Conservation (phyloP, 2,329 filamentous ascomycete species). For the Fusarium papillatum region DNA sequence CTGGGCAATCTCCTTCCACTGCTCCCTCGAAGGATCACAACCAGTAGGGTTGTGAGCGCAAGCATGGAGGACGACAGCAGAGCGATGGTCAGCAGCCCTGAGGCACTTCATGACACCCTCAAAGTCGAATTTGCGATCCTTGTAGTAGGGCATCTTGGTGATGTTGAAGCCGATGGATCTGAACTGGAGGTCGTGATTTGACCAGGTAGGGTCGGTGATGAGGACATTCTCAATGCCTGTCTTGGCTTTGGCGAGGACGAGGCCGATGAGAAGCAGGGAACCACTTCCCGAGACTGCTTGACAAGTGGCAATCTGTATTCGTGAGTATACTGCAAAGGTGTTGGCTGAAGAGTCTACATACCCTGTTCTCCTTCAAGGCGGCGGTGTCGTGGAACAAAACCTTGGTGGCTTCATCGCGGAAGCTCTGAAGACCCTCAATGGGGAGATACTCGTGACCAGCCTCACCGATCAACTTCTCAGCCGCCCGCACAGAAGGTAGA, state of each 20-base stretch:
- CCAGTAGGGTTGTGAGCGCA: conserved; percentile 60
- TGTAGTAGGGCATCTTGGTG: conserved; percentile 52
- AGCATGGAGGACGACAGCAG: conserved; percentile 53
- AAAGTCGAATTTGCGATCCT: conserved; percentile 48
- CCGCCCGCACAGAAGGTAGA: conserved; percentile 51
- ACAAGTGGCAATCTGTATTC: conserved; percentile 47
- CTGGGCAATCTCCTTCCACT: conserved; percentile 41
- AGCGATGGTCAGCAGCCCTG: conserved; percentile 39
- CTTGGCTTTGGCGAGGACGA: conserved; percentile 46
- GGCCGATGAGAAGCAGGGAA: conserved; percentile 51
- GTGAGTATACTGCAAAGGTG: neutral
- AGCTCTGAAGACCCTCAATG: conserved; percentile 49
- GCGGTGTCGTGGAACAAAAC: conserved; percentile 47
- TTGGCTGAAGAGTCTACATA: conserved; percentile 26
- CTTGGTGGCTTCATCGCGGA: conserved; percentile 48
- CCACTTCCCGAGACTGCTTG: conserved; percentile 58
- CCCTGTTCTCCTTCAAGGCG: conserved; percentile 44
- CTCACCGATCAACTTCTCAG: conserved; percentile 31
- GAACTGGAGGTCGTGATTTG: conserved; percentile 55
- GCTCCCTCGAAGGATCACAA: conserved; percentile 47
- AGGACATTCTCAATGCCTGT: conserved; percentile 47
- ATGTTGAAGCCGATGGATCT: conserved; percentile 49
- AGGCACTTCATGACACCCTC: conserved; percentile 46
- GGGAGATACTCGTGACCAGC: conserved; percentile 54
- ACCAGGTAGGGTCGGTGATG: conserved; percentile 57